These are phyloP conservation scores for Hypoxylon sp. DNA, from an alignment of 2,329 filamentous ascomycete species.

Conservation along the genomic window DNA sequence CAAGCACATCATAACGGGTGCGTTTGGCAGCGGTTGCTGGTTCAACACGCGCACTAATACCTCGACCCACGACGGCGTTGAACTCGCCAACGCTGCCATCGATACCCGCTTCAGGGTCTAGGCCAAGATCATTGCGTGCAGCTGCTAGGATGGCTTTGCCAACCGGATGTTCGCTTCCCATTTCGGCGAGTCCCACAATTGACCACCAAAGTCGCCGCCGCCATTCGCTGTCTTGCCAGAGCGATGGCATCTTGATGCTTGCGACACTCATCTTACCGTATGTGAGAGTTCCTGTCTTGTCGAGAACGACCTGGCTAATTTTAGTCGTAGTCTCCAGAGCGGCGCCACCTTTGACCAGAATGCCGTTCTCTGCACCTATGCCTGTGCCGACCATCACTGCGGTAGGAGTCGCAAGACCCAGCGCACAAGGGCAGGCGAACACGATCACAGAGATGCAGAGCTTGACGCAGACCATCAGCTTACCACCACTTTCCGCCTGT, in stretches of 20 bases:
- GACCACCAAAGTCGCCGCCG: constrained; percentile 90
- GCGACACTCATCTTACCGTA: constrained; percentile 96
- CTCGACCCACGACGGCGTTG: constrained; percentile 83
- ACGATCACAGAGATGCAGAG: constrained; percentile 99
- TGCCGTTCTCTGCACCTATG: constrained; percentile 93
- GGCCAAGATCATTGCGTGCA: constrained; percentile 80
- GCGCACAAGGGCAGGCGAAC: constrained; percentile 95
- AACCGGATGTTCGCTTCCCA: constrained; percentile 95
- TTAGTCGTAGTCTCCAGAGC: constrained; percentile 92
- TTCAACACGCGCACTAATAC: constrained; percentile 85
- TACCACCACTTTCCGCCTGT: constrained; percentile 84
- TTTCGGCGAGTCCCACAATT: constrained; percentile 94
- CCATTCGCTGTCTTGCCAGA: constrained; percentile 78
- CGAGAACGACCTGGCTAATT: constrained; percentile 89
- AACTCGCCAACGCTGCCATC: constrained; percentile 91
- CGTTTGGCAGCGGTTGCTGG: constrained; percentile 77
- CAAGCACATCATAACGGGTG: constrained; percentile 80
- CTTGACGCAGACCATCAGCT: constrained; percentile 96
- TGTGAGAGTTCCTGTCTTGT: constrained; percentile 96
- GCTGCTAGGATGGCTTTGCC: constrained; percentile 86
- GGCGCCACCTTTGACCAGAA: constrained; percentile 96
- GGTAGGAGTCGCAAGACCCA: constrained; percentile 95
- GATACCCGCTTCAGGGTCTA: constrained; percentile 79
- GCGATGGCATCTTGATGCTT: constrained; percentile 72
- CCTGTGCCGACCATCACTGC: constrained; percentile 99